Conservation (phyloP, 768 basidiomycete species). For the Calocybe cyanea region DNA sequence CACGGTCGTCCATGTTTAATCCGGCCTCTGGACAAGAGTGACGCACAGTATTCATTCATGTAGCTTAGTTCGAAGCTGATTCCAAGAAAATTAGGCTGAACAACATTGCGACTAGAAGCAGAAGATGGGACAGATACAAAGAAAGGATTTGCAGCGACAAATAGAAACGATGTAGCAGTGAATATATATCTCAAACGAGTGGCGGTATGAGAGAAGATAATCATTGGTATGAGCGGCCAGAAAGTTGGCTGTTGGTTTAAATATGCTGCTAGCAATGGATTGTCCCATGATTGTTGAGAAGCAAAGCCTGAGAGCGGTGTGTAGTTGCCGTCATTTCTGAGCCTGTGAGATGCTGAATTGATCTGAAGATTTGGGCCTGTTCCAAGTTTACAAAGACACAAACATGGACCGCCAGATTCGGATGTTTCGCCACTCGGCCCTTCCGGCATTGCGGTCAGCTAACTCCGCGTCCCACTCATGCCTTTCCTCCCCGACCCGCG, state of each 20-base stretch:
- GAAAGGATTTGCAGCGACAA: constrained; percentile 23
- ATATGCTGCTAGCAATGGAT: no score
- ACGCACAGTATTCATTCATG: constrained; percentile 51
- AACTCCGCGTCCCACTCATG: no score
- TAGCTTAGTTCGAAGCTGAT: constrained; percentile 64
- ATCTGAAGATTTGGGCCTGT: no score
- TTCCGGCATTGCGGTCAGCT: no score
- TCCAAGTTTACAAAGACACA: no score
- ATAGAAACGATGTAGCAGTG: constrained; percentile 7
- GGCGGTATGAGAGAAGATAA: constrained; percentile 7
- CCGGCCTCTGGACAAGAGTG: no score
- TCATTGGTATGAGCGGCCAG: constrained; percentile 1
- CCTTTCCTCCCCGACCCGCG: constrained; percentile 38
- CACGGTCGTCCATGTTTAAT: constrained; percentile 1
- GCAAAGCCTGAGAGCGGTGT: no score
- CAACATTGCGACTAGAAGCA: constrained; percentile 33
- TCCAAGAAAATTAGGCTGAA: constrained; percentile 56
- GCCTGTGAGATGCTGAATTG: no score
- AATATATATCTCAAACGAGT: constrained; percentile 14
- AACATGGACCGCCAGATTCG: no score
- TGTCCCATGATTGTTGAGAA: no score
- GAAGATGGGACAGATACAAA: constrained; percentile 28
- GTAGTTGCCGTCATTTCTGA: no score
- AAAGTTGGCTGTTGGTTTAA: background rate
- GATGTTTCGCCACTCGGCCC: no score